phyloP scores from a whole-genome alignment of 768 basidiomycete genomes.

The Tricholoma terreum region DNA sequence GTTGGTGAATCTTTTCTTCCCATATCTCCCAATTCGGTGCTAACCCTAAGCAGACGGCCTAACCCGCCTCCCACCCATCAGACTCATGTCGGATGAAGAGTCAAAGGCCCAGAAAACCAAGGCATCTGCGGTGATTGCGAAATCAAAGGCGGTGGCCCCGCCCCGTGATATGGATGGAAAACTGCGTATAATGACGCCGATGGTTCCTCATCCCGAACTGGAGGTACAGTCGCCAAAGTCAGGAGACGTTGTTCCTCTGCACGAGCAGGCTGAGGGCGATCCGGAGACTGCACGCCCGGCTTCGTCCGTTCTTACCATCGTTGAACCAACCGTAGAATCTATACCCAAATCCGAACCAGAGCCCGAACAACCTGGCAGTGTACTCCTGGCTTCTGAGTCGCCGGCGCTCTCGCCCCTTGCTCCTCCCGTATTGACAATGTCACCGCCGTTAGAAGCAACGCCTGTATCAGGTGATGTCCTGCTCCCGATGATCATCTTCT shows the following conservation, averaged over 20 bases:
- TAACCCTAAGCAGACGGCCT: conserved; percentile 58
- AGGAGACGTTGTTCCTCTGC: not conserved
- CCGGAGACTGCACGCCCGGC: conserved; percentile 6
- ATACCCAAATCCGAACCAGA: conserved; percentile 5
- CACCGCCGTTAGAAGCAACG: conserved; percentile 32
- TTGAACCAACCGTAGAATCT: conserved; percentile 17
- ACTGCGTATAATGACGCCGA: conserved; percentile 16
- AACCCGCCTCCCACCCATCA: conserved; percentile 67
- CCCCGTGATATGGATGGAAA: conserved; percentile 21
- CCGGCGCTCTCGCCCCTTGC: conserved; percentile 9
- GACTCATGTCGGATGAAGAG: conserved; percentile 64
- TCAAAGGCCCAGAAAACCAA: conserved; percentile 21
- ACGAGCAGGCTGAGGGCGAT: not conserved
- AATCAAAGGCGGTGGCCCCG: conserved; percentile 11
- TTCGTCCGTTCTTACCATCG: conserved; percentile 11
- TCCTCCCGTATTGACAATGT: conserved; percentile 18
- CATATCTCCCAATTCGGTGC: not conserved
- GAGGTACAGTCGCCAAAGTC: not conserved
- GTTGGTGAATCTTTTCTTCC: conserved; percentile 61
- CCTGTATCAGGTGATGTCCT: conserved; percentile 85
- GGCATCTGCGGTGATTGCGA: conserved; percentile 14
- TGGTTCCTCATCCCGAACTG: not conserved
- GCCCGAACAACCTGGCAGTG: not conserved
- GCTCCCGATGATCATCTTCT: conserved; percentile 89
- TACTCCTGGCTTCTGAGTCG: conserved; percentile 7